Evolutionary conservation across 768 basidiomycete genomes (phyloP), one percentile per base, ranked within the genome.

Genomic region (Phlegmacium glaucopus): DNA sequence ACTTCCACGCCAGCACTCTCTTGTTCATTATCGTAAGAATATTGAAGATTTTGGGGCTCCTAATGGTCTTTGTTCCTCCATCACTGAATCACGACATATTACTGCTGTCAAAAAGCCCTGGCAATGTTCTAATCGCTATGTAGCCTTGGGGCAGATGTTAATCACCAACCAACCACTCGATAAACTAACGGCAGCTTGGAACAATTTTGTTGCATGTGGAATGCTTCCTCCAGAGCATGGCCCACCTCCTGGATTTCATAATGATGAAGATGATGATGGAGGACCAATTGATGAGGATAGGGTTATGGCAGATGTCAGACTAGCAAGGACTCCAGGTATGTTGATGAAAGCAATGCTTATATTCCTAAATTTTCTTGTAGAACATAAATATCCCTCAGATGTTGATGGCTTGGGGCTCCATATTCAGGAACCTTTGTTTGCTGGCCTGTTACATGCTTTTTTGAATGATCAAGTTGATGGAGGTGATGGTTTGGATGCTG

Each of bases 41-140:
- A 66, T 69, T 17, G 5, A 8, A 1, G 25, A 58, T 3, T 71
- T 67, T 46, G 63, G 63, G 1, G 50, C 61, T 3, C 68, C 63
- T 0, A 66, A 70, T 41, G 64, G 70, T 0, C 57, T 71, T 1
- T 70, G 69, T 38, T 66, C 63, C 0, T 71, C 63, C 0, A 72
- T 70, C 13, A 71, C 62, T 0, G 69, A 72, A 28, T 59, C 57
- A 0, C 64, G 61, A 16, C 70, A 69, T 35, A 67, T 69, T 39
- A 63, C 55, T 8, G 66, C 63, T 6, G 63, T 72, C 5, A 71
- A 71, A 38, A 34, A 66, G 32, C 69, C 66, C 2, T 68, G 60
- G 59, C 41, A 54, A 4, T 52, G 53, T 6, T 61, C 60, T 1
- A 64, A 45, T 46, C 44, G 37, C 3, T 53, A 49, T 35, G 47